phyloP scores from a whole-genome alignment of 805 yeast genomes.

The Brettanomyces sp. region DNA sequence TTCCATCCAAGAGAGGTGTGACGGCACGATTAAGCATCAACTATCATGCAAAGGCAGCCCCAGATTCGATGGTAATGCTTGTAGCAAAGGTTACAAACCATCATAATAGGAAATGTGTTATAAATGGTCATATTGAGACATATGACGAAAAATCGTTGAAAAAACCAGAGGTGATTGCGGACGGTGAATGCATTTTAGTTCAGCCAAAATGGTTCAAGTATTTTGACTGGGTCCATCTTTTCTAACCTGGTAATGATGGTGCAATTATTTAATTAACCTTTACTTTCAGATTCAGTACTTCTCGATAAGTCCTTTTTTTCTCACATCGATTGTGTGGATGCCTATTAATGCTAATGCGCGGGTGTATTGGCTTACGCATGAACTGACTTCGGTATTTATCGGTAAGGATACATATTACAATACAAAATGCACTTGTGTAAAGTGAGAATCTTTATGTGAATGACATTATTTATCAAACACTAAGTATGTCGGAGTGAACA shows the following conservation, averaged over 20 bases:
- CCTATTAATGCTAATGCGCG: no score
- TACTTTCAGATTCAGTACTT: not conserved
- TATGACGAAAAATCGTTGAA: conserved; percentile 24
- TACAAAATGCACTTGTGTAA: no score
- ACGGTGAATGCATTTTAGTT: conserved; percentile 62
- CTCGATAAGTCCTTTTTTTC: not conserved
- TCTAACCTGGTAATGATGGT: not conserved
- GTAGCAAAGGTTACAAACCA: conserved; percentile 54
- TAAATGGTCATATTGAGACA: conserved; percentile 56
- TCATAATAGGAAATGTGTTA: conserved; percentile 76
- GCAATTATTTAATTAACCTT: not conserved
- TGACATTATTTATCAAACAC: no score
- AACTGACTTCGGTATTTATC: no score
- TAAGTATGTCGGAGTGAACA: no score
- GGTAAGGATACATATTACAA: no score
- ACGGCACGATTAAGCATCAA: conserved; percentile 69
- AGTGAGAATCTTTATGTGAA: no score
- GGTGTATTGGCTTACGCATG: no score
- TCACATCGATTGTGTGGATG: no score
- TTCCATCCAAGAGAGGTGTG: conserved; percentile 81
- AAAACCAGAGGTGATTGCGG: conserved; percentile 29
- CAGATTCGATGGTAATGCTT: conserved; percentile 56
- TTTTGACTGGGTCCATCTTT: conserved; percentile 37
- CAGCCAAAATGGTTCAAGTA: conserved; percentile 87
- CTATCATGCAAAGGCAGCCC: conserved; percentile 51